phyloP scores from a whole-genome alignment of 2,329 filamentous ascomycete genomes.

The Orbilia javanica region DNA sequence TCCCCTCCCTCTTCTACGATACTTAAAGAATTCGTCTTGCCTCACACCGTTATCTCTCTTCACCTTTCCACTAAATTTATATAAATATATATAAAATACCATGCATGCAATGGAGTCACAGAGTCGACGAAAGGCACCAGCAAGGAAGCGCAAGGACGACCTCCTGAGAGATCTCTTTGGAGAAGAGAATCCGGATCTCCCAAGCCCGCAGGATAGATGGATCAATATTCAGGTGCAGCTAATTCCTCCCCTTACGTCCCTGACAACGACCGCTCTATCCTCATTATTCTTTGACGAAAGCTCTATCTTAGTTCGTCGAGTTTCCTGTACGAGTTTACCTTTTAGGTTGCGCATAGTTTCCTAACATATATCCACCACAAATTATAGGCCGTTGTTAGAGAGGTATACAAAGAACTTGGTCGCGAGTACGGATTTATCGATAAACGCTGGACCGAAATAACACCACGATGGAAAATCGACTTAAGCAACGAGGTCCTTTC shows the following conservation, averaged over 20 bases:
- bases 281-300: not conserved
- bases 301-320: not conserved
- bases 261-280: not conserved
- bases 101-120: constrained; percentile 44
- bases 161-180: constrained; percentile 54
- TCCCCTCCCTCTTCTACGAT: constrained; percentile 12
- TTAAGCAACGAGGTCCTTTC: constrained; percentile 51
- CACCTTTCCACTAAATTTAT: not conserved
- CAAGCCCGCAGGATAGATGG: constrained; percentile 56
- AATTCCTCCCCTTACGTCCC: not conserved
- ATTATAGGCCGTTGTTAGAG: constrained; percentile 51
- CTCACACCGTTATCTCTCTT: not conserved
- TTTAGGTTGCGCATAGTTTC: constrained; percentile 6
- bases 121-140: constrained; percentile 42
- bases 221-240: constrained; percentile 57
- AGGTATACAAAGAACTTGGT: constrained; percentile 57
- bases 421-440: constrained; percentile 57
- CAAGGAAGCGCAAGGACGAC: constrained; percentile 56
- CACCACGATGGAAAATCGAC: constrained; percentile 56
- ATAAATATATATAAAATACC: constrained; percentile 14
- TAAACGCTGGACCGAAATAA: constrained; percentile 58
- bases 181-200: constrained; percentile 55
- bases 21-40: constrained; percentile 23
- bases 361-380: constrained; percentile 6
- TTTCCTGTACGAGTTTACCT: not conserved